Percentiles rank a stretch among this genome's conserved stretches.
Conservation (phyloP, 345 rosid species). For the Sapria himalayana region DNA sequence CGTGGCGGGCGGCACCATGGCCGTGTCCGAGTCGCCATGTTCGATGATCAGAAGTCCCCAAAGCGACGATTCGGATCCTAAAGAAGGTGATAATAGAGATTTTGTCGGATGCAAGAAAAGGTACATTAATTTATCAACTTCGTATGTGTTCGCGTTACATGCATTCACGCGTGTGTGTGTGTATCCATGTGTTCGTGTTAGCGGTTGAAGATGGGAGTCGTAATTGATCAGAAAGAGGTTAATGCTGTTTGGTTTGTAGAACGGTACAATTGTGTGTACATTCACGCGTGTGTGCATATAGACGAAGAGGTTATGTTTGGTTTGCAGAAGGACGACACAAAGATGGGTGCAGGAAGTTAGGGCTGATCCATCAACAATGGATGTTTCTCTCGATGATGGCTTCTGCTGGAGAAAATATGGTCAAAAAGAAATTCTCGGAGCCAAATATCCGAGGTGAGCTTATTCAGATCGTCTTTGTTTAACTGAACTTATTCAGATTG, state of each 20-base stretch:
- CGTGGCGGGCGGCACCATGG: conserved; percentile 7
- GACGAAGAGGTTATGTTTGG: too few species aligned
- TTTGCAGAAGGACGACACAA: conserved; percentile 29
- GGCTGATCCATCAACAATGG: conserved; percentile 29
- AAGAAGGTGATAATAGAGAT: conserved; percentile 20
- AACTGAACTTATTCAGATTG: too few species aligned
- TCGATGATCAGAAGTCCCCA: conserved; percentile 35
- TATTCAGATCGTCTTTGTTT: too few species aligned
- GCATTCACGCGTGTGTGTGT: background rate
- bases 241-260: too few species aligned
- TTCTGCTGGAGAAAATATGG: conserved; percentile 90
- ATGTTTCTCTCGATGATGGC: conserved; percentile 66
- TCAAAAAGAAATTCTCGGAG: conserved; percentile 71
- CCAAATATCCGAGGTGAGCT: conserved; percentile 54
- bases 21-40: conserved; percentile 23
- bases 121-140: conserved; percentile 4
- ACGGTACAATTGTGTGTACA: too few species aligned
- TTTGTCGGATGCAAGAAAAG: conserved; percentile 24
- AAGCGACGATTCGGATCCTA: conserved; percentile 36
- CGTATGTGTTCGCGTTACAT: background rate
- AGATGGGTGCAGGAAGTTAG: conserved; percentile 34
- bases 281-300: too few species aligned
- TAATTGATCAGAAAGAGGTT: too few species aligned
- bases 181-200: background rate
- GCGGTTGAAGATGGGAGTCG: too few species aligned